A percentile compares a stretch with the other conserved stretches of the same genome.
phyloP scores from a whole-genome alignment of 768 basidiomycete genomes.

The Leccinum boreale region DNA sequence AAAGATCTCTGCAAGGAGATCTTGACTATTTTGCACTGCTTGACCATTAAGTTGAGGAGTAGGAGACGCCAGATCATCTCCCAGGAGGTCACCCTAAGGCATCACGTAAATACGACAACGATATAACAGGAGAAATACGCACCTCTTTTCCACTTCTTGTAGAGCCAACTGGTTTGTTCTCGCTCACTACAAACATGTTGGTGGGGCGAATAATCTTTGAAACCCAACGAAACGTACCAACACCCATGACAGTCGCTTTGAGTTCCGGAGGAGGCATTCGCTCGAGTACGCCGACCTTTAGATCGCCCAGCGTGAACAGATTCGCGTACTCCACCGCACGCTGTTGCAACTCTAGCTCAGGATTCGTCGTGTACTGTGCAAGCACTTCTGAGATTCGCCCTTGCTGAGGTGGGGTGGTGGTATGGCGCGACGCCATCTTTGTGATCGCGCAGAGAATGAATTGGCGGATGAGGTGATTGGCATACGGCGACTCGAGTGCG shows the following conservation, averaged over 20 bases:
- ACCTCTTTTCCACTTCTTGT: conserved; percentile 76
- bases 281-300: conserved; percentile 84
- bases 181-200: conserved; percentile 62
- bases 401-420: conserved; percentile 63
- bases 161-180: conserved; percentile 94
- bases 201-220: not conserved
- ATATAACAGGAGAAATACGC: conserved; percentile 14
- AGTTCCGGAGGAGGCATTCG: conserved; percentile 99
- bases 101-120: not conserved
- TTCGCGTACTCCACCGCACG: conserved; percentile 93
- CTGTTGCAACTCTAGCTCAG: conserved; percentile 94
- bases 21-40: conserved; percentile 64
- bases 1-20: conserved; percentile 91
- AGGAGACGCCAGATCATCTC: conserved; percentile 60
- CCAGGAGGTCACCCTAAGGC: conserved; percentile 67
- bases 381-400: conserved; percentile 77
- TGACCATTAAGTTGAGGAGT: conserved; percentile 43
- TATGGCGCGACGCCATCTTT: conserved; percentile 82
- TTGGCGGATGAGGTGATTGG: conserved; percentile 87
- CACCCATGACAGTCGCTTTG: conserved; percentile 94
- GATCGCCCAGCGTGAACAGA: conserved; percentile 73
- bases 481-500: conserved; percentile 90
- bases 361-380: conserved; percentile 78
- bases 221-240: conserved; percentile 50
- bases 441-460: conserved; percentile 88